A percentile compares a stretch with the other conserved stretches of the same genome.
These are phyloP conservation scores for Aspergillus pseudoglaucus DNA, from an alignment of 2,329 filamentous ascomycete genomes.

Conservation along the genomic window DNA sequence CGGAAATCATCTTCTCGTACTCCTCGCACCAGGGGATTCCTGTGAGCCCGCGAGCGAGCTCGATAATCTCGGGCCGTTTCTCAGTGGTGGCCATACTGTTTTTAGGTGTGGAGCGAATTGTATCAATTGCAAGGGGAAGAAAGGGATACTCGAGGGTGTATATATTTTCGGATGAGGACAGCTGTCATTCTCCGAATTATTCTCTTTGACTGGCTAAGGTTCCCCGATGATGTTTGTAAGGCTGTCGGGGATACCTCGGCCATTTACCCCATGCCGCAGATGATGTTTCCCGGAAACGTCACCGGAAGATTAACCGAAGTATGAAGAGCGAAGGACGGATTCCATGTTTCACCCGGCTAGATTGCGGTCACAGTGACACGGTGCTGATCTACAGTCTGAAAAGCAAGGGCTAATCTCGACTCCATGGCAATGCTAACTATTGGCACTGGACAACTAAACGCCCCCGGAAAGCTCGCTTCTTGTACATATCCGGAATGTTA, in stretches of 20 bases:
- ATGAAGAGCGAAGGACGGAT: neutral
- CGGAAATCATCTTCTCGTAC: conserved; percentile 31
- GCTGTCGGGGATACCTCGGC: neutral
- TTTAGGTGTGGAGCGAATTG: neutral
- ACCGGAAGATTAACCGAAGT: neutral
- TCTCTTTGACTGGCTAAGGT: neutral
- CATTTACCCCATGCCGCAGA: neutral
- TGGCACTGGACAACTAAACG: conserved; percentile 1
- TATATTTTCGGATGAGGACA: neutral
- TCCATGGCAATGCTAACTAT: neutral
- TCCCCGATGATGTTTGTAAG: neutral
- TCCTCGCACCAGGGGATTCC: conserved; percentile 27
- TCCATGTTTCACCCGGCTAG: neutral
- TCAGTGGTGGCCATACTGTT: conserved; percentile 15
- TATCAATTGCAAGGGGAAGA: neutral
- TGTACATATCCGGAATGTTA: conserved; percentile 1
- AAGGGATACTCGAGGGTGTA: neutral
- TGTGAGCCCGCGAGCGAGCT: conserved; percentile 19
- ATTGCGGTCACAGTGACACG: neutral
- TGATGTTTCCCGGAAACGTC: neutral
- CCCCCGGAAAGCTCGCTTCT: conserved; percentile 1
- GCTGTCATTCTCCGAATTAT: neutral
- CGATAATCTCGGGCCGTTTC: conserved; percentile 26
- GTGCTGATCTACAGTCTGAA: neutral
- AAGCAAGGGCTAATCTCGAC: neutral